phyloP scores from a whole-genome alignment of 1,139 yeast species.

The Protomyces pachydermus region DNA sequence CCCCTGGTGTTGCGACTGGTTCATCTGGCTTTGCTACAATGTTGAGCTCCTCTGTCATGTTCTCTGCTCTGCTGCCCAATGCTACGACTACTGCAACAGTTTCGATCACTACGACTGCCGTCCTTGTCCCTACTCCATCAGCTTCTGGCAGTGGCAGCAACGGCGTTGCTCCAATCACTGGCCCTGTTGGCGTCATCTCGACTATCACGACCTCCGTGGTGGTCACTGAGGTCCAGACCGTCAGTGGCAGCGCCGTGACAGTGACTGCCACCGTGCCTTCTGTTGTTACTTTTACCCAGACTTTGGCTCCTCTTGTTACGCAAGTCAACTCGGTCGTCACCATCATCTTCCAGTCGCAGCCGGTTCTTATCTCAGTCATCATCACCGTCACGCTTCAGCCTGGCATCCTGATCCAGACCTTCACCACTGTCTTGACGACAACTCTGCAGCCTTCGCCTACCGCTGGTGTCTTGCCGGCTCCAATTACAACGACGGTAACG shows the following conservation, averaged over 20 bases:
- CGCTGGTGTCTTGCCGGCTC: not conserved
- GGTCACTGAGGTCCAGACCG: not conserved
- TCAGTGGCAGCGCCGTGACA: not conserved
- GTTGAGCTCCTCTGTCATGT: not conserved
- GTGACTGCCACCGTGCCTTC: not conserved
- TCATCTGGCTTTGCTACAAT: not conserved
- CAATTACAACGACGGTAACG: conserved; percentile 8
- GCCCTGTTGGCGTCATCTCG: not conserved
- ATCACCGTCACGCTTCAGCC: conserved; percentile 15
- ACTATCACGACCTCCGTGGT: not conserved
- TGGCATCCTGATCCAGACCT: conserved; percentile 1
- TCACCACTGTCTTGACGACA: not conserved
- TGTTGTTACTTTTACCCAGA: not conserved
- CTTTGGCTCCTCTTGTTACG: not conserved
- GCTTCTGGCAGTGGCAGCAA: not conserved
- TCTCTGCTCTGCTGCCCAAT: not conserved
- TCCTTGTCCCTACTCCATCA: not conserved
- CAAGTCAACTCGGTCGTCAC: not conserved
- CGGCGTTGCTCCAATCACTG: not conserved
- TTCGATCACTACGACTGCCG: not conserved
- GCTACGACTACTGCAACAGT: not conserved
- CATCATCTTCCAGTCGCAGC: not conserved
- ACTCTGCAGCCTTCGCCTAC: conserved; percentile 3
- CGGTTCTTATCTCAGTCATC: not conserved
- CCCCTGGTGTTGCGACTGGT: not conserved